These are phyloP conservation scores for Dalechampia spathulata DNA, from an alignment of 441 rosid genomes.

Conservation along the genomic window DNA sequence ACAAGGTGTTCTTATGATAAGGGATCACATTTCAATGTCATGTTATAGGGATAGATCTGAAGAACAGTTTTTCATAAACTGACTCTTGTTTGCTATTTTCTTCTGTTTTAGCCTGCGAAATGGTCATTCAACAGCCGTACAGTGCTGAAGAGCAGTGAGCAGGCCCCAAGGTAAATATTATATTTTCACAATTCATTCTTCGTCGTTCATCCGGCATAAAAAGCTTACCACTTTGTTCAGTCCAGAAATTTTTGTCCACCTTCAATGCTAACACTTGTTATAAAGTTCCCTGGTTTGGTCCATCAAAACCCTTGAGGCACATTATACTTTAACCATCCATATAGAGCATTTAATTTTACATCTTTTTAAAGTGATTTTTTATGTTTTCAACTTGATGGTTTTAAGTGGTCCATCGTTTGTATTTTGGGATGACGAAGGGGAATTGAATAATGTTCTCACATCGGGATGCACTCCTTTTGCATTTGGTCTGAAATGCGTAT, in stretches of 20 bases:
- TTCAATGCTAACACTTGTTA: too few species aligned
- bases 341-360: background rate
- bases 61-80: background rate
- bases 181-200: background rate
- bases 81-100: constrained; percentile 18
- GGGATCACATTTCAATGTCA: background rate
- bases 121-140: constrained; percentile 87
- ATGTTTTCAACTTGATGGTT: background rate
- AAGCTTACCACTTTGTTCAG: too few species aligned
- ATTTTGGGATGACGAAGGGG: background rate
- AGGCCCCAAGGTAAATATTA: constrained; percentile 66
- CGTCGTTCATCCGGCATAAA: too few species aligned
- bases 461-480: background rate
- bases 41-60: too few species aligned
- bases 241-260: too few species aligned
- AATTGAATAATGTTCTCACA: too few species aligned
- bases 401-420: background rate
- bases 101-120: constrained; percentile 59
- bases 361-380: too few species aligned
- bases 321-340: too few species aligned
- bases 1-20: background rate
- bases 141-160: constrained; percentile 69
- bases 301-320: background rate
- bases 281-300: background rate
- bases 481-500: background rate